Conservation (phyloP, 2,329 filamentous ascomycete genomes). For the Trichoderma sp. region DNA sequence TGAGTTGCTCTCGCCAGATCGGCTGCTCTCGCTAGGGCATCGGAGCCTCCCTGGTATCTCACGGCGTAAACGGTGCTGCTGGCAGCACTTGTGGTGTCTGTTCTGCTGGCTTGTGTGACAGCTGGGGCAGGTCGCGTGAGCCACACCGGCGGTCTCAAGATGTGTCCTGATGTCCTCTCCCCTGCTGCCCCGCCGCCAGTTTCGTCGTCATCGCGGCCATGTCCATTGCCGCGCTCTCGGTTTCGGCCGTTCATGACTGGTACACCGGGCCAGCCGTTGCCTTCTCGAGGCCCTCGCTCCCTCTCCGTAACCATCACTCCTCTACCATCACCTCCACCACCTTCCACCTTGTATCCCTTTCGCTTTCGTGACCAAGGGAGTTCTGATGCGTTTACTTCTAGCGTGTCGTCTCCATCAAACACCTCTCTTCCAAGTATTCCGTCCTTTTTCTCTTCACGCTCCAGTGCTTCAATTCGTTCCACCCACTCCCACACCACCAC, state of each 20-base stretch:
- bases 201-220: slow-evolving; percentile 21
- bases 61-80: slow-evolving; percentile 67
- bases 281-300: slow-evolving; percentile 24
- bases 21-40: slow-evolving; percentile 50
- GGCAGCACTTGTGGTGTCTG: slow-evolving; percentile 63
- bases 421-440: slow-evolving; percentile 88
- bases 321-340: slow-evolving; percentile 14
- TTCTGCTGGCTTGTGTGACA: slow-evolving; percentile 60
- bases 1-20: slow-evolving; percentile 35
- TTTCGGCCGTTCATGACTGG: slow-evolving; percentile 32
- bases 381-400: slow-evolving; percentile 62
- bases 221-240: slow-evolving; percentile 26
- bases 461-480: slow-evolving; percentile 87
- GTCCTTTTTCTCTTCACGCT: slow-evolving; percentile 91
- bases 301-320: slow-evolving; percentile 23
- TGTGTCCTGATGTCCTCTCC: slow-evolving; percentile 35
- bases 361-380: slow-evolving; percentile 49
- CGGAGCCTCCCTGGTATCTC: slow-evolving; percentile 60
- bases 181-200: slow-evolving; percentile 31
- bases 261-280: slow-evolving; percentile 34
- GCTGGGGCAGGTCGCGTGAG: slow-evolving; percentile 56
- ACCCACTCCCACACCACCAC: slow-evolving; percentile 99
- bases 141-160: slow-evolving; percentile 55
- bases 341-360: slow-evolving; percentile 36
- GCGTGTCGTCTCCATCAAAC: slow-evolving; percentile 92